A percentile compares a stretch with the other conserved stretches of the same genome.
phyloP scores from a whole-genome alignment of 495 filamentous ascomycete genomes.

The Podospora appendiculata region DNA sequence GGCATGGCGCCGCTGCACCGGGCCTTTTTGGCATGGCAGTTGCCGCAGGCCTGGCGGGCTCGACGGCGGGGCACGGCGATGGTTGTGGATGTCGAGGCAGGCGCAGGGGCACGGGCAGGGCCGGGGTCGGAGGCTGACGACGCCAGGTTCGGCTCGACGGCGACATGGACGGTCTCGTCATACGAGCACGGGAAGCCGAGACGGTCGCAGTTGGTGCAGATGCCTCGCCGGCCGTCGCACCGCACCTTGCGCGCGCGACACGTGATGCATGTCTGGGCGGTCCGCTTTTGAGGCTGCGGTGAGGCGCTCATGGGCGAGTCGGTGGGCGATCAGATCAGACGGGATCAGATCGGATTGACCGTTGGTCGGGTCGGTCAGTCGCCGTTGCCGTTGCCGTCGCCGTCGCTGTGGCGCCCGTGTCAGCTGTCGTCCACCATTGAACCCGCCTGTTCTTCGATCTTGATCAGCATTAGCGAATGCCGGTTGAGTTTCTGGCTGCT shows the following conservation, averaged over 20 bases:
- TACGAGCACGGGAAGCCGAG: conserved; percentile 43
- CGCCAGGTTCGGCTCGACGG: conserved; percentile 18
- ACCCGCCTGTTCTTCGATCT: too few species aligned
- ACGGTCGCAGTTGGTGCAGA: conserved; percentile 43
- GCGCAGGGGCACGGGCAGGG: not conserved
- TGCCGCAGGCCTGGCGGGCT: conserved; percentile 41
- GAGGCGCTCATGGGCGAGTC: conserved; percentile 16
- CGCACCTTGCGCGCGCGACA: conserved; percentile 44
- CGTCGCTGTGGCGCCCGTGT: too few species aligned
- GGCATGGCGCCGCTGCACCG: conserved; percentile 40
- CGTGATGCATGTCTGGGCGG: conserved; percentile 32
- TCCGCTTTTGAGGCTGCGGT: conserved; percentile 21
- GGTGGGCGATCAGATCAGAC: too few species aligned
- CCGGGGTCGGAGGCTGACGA: conserved; percentile 2
- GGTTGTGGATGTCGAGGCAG: conserved; percentile 1
- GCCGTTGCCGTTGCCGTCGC: too few species aligned
- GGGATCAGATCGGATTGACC: too few species aligned
- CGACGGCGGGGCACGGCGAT: conserved; percentile 37
- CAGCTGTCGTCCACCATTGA: too few species aligned
- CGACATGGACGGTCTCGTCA: conserved; percentile 21
- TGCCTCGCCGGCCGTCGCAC: conserved; percentile 36
- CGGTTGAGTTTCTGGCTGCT: too few species aligned
- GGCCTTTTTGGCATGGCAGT: conserved; percentile 42
- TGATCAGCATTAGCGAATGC: too few species aligned
- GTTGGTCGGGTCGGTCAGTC: too few species aligned